Base-by-base conservation (phyloP, 1,284 basidiomycete species). In the Sporisorium sorghi region DNA sequence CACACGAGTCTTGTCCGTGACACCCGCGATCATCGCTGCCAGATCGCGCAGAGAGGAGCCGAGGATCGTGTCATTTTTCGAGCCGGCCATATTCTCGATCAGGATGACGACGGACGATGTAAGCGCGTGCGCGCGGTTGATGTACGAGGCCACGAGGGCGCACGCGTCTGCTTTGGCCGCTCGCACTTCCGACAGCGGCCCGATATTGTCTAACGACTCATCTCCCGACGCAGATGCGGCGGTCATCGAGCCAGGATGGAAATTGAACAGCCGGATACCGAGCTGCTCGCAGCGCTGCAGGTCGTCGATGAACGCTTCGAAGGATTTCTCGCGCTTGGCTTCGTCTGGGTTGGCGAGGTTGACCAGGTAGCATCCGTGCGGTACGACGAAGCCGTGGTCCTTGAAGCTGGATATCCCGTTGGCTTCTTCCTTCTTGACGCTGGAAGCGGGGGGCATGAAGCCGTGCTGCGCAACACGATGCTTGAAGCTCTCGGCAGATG, bases 281-380 rank as follows among this genome's bases (percentile, higher is more conserved):
- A 95, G 88, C 73, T 88, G 87, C 78, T 93, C 91, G 78, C 93
- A 93, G 39, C 93, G 87, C 77, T 88, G 87, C n/a, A 94, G 85
- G 69, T 95, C 93, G 73, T 94, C 93, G 10, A 93, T 78, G 83
- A 94, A 94, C 77, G 92, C 93, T 40, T 88, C 86, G 73, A 91
- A 93, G 0, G 91, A 91, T 73, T 91, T 92, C 60, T 90, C 87
- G 23, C 92, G 88, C 77, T 93, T 94, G 9, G 87, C 87, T 15
- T 91, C 92, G 67, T 93, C 91, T 0, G 91, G 91, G 78, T 94
- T 93, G 6, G 90, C 93, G 0, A 94, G 87, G 80, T 94, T 94
- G 63, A 94, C 89, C 30, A 95, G 87, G 80, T 94, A 95, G 80
- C 89, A 93, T 19, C 92, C 92, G 73, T 94, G 93, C 0, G 92